These are phyloP conservation scores for Sporisorium reilianum DNA, from an alignment of 1,284 basidiomycete species.

Conservation along the genomic window DNA sequence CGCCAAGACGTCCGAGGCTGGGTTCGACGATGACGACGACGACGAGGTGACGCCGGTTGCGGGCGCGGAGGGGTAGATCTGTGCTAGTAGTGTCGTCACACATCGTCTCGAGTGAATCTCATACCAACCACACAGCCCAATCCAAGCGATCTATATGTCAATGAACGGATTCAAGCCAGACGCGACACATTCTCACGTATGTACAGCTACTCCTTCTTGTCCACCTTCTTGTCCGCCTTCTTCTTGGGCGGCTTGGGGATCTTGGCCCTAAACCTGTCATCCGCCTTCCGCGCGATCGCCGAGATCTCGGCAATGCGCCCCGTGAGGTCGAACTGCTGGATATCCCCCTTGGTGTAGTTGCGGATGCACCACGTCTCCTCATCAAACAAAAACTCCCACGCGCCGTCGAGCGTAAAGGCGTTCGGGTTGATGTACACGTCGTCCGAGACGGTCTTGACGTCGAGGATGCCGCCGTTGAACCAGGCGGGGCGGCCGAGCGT, in stretches of 20 bases:
- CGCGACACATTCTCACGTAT: no score
- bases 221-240: neutral
- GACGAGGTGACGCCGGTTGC: constrained; percentile 26
- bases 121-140: neutral
- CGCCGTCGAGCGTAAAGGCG: constrained; percentile 32
- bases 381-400: constrained; percentile 46
- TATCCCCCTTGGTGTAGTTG: constrained; percentile 42
- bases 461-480: constrained; percentile 51
- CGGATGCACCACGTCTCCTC: constrained; percentile 47
- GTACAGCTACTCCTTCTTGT: no score
- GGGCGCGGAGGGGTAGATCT: neutral
- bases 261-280: constrained; percentile 25
- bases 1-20: neutral
- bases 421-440: constrained; percentile 41
- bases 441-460: constrained; percentile 31
- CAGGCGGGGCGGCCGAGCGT: constrained; percentile 37
- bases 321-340: constrained; percentile 29
- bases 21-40: constrained; percentile 34
- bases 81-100: neutral
- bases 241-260: constrained; percentile 38
- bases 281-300: constrained; percentile 26
- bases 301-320: constrained; percentile 34
- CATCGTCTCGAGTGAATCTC: no score
- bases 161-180: no score
- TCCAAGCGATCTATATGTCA: neutral